Base-by-base conservation (phyloP, 495 filamentous ascomycete species). In the Xylaria flabelliformis region DNA sequence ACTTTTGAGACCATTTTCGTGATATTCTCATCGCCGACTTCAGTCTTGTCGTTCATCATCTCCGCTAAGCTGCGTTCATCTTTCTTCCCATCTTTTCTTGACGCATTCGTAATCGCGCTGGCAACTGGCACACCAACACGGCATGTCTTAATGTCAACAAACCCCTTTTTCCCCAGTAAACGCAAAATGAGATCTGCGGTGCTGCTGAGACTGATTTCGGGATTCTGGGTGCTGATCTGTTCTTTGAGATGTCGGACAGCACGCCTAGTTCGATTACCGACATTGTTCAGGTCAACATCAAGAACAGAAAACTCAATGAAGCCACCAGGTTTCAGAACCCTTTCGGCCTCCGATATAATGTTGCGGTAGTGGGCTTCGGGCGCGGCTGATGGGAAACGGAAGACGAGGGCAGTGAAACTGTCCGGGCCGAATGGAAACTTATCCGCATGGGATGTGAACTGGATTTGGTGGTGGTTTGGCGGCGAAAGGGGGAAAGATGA, bases 1-100 rank as follows among this genome's bases (percentile, higher is more conserved):
- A 99, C 95, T 72, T 89, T 91, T 24, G 94, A 90, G 24, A 98
- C 94, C 84, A 97, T 97, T 76, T 94, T 94, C 4, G 93, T 92
- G 75, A 98, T 97, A 66, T 88, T 90, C 74, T 93, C 91, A 76
- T 97, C 93, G 39, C 83, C 88, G 7, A 89, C 87, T 24, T 85
- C 84, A 3, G 88, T 83, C 32, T 88, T 84, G 69, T 91, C 90
- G 66, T 86, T 89, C 73, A 94, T 89, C 77, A 94, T 86, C 74
- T 94, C 92, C 8, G 88, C 88, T 2, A 94, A 84, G 41, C 89
- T 91, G 24, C 87, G 81, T 61, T 90, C 79, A 36, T 86, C 88
- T 61, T 85, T 84, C 62, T 79, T 79, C 32, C 75, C 56, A 61
- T 74, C 81, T 67, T 70, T 72, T 10, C 53, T 66, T 3, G 83